Conservation (phyloP, 257 asterid genomes). For the Petunia secreta region DNA sequence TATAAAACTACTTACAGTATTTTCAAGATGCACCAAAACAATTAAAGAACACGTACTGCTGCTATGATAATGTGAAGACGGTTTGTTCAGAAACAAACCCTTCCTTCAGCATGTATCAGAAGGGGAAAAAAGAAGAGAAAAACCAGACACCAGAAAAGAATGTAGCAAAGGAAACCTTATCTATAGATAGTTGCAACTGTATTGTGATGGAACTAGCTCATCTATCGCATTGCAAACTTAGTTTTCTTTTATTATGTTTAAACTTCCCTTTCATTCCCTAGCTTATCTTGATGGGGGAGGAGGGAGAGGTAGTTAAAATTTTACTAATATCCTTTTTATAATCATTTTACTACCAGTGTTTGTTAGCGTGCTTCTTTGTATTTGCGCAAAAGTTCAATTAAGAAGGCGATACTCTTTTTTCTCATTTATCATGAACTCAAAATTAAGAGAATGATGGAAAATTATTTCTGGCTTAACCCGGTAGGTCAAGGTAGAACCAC, state of each 20-base stretch:
- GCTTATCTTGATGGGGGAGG: neutral
- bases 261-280: neutral
- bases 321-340: neutral
- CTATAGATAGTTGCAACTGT: slow-evolving; percentile 9
- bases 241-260: neutral
- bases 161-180: neutral
- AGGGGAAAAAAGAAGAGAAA: neutral
- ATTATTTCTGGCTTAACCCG: neutral
- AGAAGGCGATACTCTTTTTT: neutral
- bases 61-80: neutral
- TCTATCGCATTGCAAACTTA: neutral
- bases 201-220: slow-evolving; percentile 7
- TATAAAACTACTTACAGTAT: neutral
- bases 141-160: neutral
- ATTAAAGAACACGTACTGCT: neutral
- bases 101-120: neutral
- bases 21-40: neutral
- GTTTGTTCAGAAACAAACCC: neutral
- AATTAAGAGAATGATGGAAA: neutral
- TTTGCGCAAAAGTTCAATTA: neutral
- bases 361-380: neutral
- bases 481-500: too few relatives aligned
- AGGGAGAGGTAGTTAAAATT: neutral
- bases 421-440: slow-evolving; percentile 1
- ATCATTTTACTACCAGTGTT: neutral